Percentiles rank a stretch among this genome's conserved stretches.
Evolutionary conservation across 75 land plant species (phyloP).

Genomic region (Pinus albicaulis): DNA sequence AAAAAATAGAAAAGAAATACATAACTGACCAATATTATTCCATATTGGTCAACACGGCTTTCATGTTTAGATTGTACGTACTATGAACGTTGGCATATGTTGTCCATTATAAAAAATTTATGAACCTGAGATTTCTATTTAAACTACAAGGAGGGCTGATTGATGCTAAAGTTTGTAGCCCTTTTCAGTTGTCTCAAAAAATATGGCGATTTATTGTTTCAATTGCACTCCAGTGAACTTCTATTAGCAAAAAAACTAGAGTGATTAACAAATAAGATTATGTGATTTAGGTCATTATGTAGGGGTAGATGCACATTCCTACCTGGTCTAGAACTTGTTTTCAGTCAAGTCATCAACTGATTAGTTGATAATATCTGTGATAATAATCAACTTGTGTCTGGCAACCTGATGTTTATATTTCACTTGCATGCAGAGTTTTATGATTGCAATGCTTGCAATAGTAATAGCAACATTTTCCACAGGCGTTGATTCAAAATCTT

Average conservation of each 20-base stretch:
- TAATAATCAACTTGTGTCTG: not conserved
- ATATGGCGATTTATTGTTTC: no score
- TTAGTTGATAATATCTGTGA: not conserved
- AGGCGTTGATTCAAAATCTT: conserved; percentile 83
- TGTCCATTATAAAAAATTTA: no score
- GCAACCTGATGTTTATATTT: not conserved
- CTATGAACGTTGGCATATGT: no score
- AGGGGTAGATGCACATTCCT: not conserved
- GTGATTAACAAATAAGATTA: not conserved
- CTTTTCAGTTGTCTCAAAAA: no score
- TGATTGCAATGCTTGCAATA: conserved; percentile 76
- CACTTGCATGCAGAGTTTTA: conserved; percentile 70
- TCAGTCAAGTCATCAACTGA: not conserved
- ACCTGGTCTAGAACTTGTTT: conserved; percentile 4
- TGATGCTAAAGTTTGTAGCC: no score
- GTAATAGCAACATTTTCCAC: conserved; percentile 95
- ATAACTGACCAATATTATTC: no score
- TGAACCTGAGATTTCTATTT: no score
- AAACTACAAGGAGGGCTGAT: no score
- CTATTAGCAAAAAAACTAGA: not conserved
- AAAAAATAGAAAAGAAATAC: no score
- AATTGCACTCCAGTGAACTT: no score
- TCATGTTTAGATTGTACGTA: no score
- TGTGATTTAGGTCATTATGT: not conserved
- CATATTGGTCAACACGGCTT: no score